phyloP scores from a whole-genome alignment of 2,329 filamentous ascomycete genomes.

The Fusarium acutatum region DNA sequence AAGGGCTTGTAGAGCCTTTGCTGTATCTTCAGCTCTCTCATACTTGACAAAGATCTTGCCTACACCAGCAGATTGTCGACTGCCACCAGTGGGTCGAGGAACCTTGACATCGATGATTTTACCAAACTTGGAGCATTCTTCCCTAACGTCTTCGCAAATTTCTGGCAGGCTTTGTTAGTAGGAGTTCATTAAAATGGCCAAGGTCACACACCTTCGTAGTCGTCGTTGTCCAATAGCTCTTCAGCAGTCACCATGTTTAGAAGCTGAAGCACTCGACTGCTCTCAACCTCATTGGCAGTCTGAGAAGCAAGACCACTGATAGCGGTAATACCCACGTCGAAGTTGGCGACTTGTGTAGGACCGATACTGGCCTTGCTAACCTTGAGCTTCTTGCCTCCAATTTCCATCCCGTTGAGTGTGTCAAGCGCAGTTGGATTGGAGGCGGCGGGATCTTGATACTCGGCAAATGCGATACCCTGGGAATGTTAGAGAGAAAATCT shows the following conservation, averaged over 20 bases:
- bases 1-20: slow-evolving; percentile 86
- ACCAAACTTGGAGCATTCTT: slow-evolving; percentile 94
- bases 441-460: slow-evolving; percentile 78
- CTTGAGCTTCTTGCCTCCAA: slow-evolving; percentile 86
- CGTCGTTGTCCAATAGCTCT: slow-evolving; percentile 91
- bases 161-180: slow-evolving; percentile 65
- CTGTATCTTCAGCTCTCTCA: slow-evolving; percentile 77
- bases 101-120: slow-evolving; percentile 89
- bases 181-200: not conserved
- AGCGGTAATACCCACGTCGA: slow-evolving; percentile 96
- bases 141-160: slow-evolving; percentile 93
- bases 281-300: slow-evolving; percentile 78
- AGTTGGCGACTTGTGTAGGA: slow-evolving; percentile 87
- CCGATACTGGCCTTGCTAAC: slow-evolving; percentile 91
- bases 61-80: slow-evolving; percentile 85
- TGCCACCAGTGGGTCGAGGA: slow-evolving; percentile 83
- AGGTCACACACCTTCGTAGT: slow-evolving; percentile 81
- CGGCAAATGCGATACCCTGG: slow-evolving; percentile 95
- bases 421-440: slow-evolving; percentile 88
- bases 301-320: slow-evolving; percentile 98
- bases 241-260: slow-evolving; percentile 99
- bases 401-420: slow-evolving; percentile 90
- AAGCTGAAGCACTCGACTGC: slow-evolving; percentile 85
- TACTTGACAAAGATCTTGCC: slow-evolving; percentile 99
- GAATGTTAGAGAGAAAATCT: slow-evolving; percentile 41